These are phyloP conservation scores for Colletotrichum sp. DNA, from an alignment of 2,329 filamentous ascomycete species.

Conservation along the genomic window DNA sequence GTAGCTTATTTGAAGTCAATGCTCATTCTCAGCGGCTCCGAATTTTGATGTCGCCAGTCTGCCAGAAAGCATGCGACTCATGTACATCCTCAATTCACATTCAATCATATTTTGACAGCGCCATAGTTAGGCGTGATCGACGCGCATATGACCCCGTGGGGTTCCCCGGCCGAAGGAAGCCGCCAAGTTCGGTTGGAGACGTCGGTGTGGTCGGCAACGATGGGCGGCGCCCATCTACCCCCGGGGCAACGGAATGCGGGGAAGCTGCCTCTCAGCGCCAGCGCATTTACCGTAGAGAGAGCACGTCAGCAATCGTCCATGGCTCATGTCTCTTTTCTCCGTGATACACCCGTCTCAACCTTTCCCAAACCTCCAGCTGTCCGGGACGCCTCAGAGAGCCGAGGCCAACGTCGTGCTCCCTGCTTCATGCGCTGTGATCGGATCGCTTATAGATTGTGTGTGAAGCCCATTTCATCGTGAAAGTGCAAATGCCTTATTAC, in stretches of 20 bases:
- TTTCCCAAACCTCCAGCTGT: neutral
- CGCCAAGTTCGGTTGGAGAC: conserved; percentile 1
- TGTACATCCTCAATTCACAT: no score
- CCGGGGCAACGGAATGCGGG: conserved; percentile 25
- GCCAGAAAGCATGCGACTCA: neutral
- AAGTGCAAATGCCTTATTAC: neutral
- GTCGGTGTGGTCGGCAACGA: conserved; percentile 10
- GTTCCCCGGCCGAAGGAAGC: neutral
- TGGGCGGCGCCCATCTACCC: conserved; percentile 1
- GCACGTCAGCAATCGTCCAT: conserved; percentile 6
- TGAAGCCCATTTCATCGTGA: neutral
- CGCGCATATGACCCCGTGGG: neutral
- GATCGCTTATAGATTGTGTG: neutral
- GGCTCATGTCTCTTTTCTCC: neutral
- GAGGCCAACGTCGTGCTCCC: neutral
- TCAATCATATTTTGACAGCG: neutral
- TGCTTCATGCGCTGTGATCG: neutral
- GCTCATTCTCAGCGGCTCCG: neutral
- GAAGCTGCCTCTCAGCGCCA: conserved; percentile 15
- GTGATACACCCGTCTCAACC: neutral
- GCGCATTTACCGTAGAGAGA: neutral
- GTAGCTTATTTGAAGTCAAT: no score
- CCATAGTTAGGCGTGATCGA: neutral
- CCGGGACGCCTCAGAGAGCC: neutral
- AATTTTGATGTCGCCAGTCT: neutral